Base-by-base conservation (phyloP, 805 yeast genomes). In the Wickerhamiella cacticola region DNA sequence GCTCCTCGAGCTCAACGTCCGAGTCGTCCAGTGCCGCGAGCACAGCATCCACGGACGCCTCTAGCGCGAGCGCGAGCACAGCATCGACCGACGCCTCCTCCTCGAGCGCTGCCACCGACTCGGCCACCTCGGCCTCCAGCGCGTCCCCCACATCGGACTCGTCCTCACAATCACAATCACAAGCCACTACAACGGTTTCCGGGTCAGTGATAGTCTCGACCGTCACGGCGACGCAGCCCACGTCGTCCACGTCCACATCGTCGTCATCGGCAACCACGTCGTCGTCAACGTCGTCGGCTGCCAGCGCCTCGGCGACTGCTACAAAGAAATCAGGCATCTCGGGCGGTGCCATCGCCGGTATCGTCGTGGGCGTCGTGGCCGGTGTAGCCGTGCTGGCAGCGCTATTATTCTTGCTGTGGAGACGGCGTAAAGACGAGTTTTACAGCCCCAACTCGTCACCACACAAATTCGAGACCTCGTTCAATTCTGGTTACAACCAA, bases 291-390 rank as follows among this genome's bases (percentile, higher is more conserved):
- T 38, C 56, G 3, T 47, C 59, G 1, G 38, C 62, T 15, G 41
- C 58, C 4, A 51, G 61, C 5, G 45, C 65, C 18, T 52, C 63
- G 3, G 53, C 56, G 1, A 49, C 61, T 3, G 54, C 58, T 13
- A 54, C 61, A 33, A 41, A 63, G 57, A 28, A 46, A 2, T 49
- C 55, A 29, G 59, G 61, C 25, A 40, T 65, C 16, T 51, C 60
- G 13, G 63, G 63, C 22, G 81, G 81, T 15, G 78, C 79, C 18
- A 75, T 76, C 48, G 80, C 78, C 8, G 81, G 81, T 41, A 72
- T 76, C 23, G 80, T 74, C n/a, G 65, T 74, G 34, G 81, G 80
- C 23, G 68, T 67, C 5, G 63, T 75, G 9, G 66, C 60, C 18
- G 80, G 78, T 50, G 58, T 70, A 0, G 66, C 66, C 3, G 61